Evolutionary conservation across 768 basidiomycete genomes (phyloP), one percentile per base, ranked within the genome.

Genomic region (Tricholoma sp.): DNA sequence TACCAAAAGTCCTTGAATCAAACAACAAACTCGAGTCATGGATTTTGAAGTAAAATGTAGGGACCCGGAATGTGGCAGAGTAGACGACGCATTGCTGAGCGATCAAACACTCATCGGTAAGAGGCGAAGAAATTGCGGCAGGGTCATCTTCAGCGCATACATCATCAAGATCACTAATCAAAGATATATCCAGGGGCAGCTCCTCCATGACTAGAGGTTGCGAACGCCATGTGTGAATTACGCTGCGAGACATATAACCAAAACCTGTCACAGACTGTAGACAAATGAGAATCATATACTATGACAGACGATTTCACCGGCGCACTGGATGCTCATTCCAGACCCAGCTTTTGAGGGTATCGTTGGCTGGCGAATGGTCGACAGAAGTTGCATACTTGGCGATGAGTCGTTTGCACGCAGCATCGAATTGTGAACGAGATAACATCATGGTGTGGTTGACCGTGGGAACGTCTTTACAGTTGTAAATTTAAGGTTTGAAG

Each of bases 1-100:
- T 18, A 47, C 53, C 51, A 51, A 45, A 13, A 57, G 48, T 34
- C 32, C 42, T 29, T 31, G 24, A 42, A 44, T 34, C 33, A 17
- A 50, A 32, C 58, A 24, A 86, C 91, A 68, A 65, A 94, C 93
- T 81, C 45, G 78, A 68, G 62, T 83, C 77, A 59, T 86, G 79
- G 12, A 88, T 70, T 4, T 81, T 80, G 70, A 95, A 93, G 72
- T 93, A 94, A 64, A 96, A 88, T 1, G 84, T 80, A 6, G 94
- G 94, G 1, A 91, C 90, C 63, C 80, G 82, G 66, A 88, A 96
- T 0, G 89, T 87, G 9, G 86, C 72, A 28, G 91, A 94, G 66
- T 83, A 88, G 32, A 85, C 86, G 53, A 95, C 72, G 57, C 82
- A 86, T 69, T 94, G 87, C 48, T 73, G 71, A 59, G 76, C 83